Evolutionary conservation across 2,329 filamentous ascomycete species (phyloP), one percentile per base, ranked within the genome.

Genomic region (Ophiostoma sp.): DNA sequence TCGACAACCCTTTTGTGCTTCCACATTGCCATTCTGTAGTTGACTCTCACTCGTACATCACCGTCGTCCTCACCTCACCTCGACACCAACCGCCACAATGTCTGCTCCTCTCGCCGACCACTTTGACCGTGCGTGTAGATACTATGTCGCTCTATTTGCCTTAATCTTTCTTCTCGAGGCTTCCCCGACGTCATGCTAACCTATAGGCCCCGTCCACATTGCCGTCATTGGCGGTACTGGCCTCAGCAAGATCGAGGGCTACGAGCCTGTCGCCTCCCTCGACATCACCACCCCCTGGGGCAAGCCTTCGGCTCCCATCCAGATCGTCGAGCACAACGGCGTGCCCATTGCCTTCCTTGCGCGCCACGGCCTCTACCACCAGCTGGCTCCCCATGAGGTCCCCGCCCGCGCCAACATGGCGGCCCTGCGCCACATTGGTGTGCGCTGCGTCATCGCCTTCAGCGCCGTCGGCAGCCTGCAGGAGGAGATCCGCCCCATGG

Each of bases 181-280:
- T 4, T 48, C 5, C 13, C 10, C 44, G 44, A 48, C 44, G 44
- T 48, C 44, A 48, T 39, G 13, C 17, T n/a, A n/a, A 54, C 44
- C 4, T 27, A 44, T 52, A 68, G 65, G 66, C 68, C 70, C 70
- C 31, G 67, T 69, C 41, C 54, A 52, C 75, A 95, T 97, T 77
- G 94, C 91, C 78, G 91, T 96, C 70, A 93, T 97, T 75, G 94
- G 94, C 79, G 95, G 95, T 76, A 99, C 95, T 54, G 95, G 95
- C 69, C 90, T 99, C 73, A 89, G 90, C 79, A 89, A 92, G 75
- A 90, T 99, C 74, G 90, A 93, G 36, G 90, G 90, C 80, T 98
- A 95, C 84, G 90, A 88, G 27, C 91, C 93, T 77, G 89, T 96
- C 73, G 94, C 94, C 35, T 86, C 86, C 36, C 83, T 99, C 75